Conservation (phyloP, 202 grass and related monocot species). For the Hordeum pubiflorum region DNA sequence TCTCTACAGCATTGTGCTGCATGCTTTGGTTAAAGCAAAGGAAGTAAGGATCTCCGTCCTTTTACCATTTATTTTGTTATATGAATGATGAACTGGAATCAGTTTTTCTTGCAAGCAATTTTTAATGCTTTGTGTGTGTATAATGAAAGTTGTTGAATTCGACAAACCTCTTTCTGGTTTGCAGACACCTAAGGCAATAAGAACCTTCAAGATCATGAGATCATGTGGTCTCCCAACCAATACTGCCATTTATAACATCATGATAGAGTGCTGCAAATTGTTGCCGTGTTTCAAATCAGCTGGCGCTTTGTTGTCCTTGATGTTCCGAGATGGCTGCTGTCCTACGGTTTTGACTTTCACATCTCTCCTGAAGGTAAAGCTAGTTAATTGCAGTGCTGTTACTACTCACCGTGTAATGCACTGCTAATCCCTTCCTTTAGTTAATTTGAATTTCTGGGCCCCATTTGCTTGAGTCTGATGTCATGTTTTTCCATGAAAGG, state of each 20-base stretch:
- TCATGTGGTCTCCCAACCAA: constrained; percentile 41
- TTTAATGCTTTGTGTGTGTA: background rate
- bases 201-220: constrained; percentile 67
- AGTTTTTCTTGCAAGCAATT: background rate
- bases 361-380: constrained; percentile 40
- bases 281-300: constrained; percentile 54
- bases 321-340: constrained; percentile 66
- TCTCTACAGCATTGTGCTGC: constrained; percentile 52
- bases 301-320: constrained; percentile 59
- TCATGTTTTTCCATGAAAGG: constrained; percentile 46
- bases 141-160: background rate
- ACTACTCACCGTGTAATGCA: background rate
- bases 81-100: background rate
- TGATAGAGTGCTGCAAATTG: constrained; percentile 76
- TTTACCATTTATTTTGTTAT: constrained; percentile 13
- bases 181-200: constrained; percentile 58
- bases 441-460: background rate
- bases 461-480: constrained; percentile 1
- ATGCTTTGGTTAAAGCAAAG: constrained; percentile 49
- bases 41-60: constrained; percentile 44
- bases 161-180: constrained; percentile 31
- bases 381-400: background rate
- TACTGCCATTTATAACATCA: constrained; percentile 60
- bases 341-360: constrained; percentile 49
- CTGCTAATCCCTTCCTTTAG: background rate